A percentile compares a stretch with the other conserved stretches of the same genome.
Evolutionary conservation across 495 filamentous ascomycete genomes (phyloP).

Genomic region (Trichoderma asperelloides): DNA sequence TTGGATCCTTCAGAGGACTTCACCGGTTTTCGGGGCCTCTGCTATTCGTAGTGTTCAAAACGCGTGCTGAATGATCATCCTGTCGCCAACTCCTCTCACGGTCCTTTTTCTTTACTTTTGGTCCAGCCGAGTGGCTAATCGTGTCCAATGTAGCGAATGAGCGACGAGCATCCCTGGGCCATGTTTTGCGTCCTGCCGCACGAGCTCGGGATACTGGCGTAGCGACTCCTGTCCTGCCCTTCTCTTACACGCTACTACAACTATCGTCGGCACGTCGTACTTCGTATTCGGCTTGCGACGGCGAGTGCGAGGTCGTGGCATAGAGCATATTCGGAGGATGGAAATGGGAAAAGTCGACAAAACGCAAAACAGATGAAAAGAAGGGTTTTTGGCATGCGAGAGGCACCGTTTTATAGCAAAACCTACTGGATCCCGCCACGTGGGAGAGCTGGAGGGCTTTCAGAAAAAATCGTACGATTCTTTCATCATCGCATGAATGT

Average conservation of each 20-base stretch:
- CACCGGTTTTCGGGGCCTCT: no score
- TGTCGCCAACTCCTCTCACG: no score
- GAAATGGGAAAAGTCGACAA: neutral
- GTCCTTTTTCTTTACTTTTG: no score
- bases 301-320: neutral
- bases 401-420: neutral
- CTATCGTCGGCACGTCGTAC: neutral
- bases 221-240: neutral
- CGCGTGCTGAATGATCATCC: no score
- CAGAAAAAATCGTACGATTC: neutral
- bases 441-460: neutral
- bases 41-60: no score
- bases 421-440: neutral
- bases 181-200: neutral
- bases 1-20: no score
- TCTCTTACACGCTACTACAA: neutral
- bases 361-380: neutral
- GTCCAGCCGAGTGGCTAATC: neutral
- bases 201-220: neutral
- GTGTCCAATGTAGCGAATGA: neutral
- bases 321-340: neutral
- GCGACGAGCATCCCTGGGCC: neutral
- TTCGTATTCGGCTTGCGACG: neutral
- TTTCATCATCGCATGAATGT: conserved; percentile 6
- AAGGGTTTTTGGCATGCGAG: neutral